These are phyloP conservation scores for Verticillium albo-atrum DNA, from an alignment of 2,329 filamentous ascomycete species.

Conservation along the genomic window DNA sequence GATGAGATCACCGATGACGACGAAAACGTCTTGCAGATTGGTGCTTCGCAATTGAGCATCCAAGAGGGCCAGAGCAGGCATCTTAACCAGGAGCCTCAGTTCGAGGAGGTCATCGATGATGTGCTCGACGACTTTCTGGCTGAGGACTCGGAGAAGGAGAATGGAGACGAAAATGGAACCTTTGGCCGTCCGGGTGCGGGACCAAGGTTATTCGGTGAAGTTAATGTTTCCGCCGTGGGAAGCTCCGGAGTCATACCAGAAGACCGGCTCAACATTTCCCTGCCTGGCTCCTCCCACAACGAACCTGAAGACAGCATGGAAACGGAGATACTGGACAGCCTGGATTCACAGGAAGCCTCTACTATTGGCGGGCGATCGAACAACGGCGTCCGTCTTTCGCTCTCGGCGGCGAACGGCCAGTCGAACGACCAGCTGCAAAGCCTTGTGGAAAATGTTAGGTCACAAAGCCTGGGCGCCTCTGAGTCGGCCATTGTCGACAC, in stretches of 20 bases:
- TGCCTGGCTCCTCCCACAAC: conserved; percentile 23
- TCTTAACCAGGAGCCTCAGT: conserved; percentile 17
- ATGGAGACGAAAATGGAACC: conserved; percentile 71
- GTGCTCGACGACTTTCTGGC: conserved; percentile 37
- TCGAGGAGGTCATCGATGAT: conserved; percentile 25
- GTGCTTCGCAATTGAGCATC: conserved; percentile 62
- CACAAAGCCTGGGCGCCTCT: conserved; percentile 50
- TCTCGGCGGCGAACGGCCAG: conserved; percentile 26
- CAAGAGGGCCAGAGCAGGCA: conserved; percentile 34
- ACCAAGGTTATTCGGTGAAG: conserved; percentile 50
- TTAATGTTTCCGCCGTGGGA: conserved; percentile 47
- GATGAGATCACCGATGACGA: conserved; percentile 62
- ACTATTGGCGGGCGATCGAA: background rate
- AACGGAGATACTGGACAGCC: conserved; percentile 40
- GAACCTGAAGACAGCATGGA: conserved; percentile 31
- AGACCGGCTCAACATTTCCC: conserved; percentile 43
- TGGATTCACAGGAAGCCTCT: conserved; percentile 37
- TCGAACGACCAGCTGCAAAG: conserved; percentile 48
- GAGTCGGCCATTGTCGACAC: conserved; percentile 35
- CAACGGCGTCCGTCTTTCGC: conserved; percentile 10
- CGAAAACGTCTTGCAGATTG: conserved; percentile 47
- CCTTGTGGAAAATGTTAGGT: conserved; percentile 45
- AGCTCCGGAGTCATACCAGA: conserved; percentile 47
- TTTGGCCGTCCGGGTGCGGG: conserved; percentile 46
- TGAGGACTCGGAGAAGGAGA: conserved; percentile 79